Base-by-base conservation (phyloP, 2,329 filamentous ascomycete species). In the Rugonectria rugulosa region DNA sequence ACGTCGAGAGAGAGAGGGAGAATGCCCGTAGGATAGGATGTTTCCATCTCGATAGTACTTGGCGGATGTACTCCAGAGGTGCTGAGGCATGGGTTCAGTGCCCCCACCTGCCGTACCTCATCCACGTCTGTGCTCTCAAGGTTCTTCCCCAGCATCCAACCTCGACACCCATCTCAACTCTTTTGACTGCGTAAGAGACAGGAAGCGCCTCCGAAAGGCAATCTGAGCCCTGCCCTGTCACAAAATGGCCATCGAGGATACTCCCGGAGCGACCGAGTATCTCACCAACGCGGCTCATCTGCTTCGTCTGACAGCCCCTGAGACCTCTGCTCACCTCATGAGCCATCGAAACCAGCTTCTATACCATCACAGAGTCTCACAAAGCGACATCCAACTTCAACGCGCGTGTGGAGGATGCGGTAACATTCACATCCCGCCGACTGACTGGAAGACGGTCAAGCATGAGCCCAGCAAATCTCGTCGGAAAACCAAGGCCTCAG, bases 261-360 rank as follows among this genome's bases (percentile, higher is more conserved):
- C 68, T 15, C 55, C 66, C 11, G 66, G 63, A 5, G 71, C 74
- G 14, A 53, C 79, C 36, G 67, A 67, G 10, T 86, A 79, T 58
- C 77, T 88, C 3, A 83, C 80, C 10, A 79, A 87, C 67, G 83
- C 85, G 1, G 83, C 85, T 2, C 81, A 88, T 72, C 70, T 87
- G 9, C 74, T 88, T 14, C 74, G 78, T 3, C 68, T 71, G 10
- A 71, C 77, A 2, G 79, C 84, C 1, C 85, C 86, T 1, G 77
- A 82, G 59, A 82, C 78, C 1, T 87, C 86, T 12, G 83, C 84
- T 11, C 80, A 84, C 67, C 73, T 88, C 32, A 84, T 88, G 82
- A 77, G 74, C 63, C 75, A 77, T 51, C 78, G 81, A 53, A 78
- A 79, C 59, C 71, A 75, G 9, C 68, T 87, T 12, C 75, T 85